phyloP scores from a whole-genome alignment of 441 rosid species.

The Erodium texanum region DNA sequence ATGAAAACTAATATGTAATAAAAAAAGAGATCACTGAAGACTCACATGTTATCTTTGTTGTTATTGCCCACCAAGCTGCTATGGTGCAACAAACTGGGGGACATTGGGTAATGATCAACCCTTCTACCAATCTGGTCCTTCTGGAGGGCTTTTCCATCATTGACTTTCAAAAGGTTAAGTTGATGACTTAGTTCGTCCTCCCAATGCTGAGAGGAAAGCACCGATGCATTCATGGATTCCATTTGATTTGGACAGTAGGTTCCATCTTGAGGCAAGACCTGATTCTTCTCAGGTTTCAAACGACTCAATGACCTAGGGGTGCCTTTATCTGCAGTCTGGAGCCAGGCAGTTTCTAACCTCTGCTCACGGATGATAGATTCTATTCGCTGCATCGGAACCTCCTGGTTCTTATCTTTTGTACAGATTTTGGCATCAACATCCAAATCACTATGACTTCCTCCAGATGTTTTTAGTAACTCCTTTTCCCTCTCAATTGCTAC shows the following conservation, averaged over 20 bases:
- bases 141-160: slow-evolving; percentile 39
- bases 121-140: slow-evolving; percentile 45
- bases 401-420: slow-evolving; percentile 38
- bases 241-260: slow-evolving; percentile 38
- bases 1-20: background rate
- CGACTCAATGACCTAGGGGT: slow-evolving; percentile 48
- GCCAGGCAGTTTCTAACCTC: slow-evolving; percentile 89
- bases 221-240: slow-evolving; percentile 41
- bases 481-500: slow-evolving; percentile 29
- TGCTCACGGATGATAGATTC: slow-evolving; percentile 94
- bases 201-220: slow-evolving; percentile 53
- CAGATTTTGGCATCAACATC: slow-evolving; percentile 30
- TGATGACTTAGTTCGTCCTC: slow-evolving; percentile 61
- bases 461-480: slow-evolving; percentile 28
- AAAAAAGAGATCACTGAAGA: slow-evolving; percentile 15
- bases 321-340: slow-evolving; percentile 82
- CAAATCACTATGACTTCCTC: slow-evolving; percentile 36
- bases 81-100: slow-evolving; percentile 85
- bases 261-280: slow-evolving; percentile 79
- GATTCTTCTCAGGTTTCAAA: slow-evolving; percentile 82
- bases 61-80: slow-evolving; percentile 31
- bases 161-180: slow-evolving; percentile 50
- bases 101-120: slow-evolving; percentile 50
- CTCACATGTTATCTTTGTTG: slow-evolving; percentile 83
- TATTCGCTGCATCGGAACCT: slow-evolving; percentile 71